Percentiles rank a stretch among this genome's conserved stretches.
Conservation (phyloP, 257 asterid species). For the Gynochthodes officinalis region DNA sequence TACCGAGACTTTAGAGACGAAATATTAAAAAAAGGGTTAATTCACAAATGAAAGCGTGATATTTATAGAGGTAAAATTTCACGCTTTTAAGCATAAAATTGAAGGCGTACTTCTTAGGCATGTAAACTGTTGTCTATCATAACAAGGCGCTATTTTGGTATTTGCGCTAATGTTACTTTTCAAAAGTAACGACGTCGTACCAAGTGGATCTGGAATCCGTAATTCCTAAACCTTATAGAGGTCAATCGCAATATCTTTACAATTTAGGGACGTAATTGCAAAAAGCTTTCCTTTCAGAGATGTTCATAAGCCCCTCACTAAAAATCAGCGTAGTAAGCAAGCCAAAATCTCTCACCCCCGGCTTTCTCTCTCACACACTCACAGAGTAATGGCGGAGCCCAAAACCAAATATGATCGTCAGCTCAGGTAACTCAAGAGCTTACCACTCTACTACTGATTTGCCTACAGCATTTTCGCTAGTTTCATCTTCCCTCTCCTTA, state of each 20-base stretch:
- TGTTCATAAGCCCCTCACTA: too few relatives aligned
- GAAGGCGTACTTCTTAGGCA: too few relatives aligned
- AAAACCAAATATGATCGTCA: constrained; percentile 96
- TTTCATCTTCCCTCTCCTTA: background rate
- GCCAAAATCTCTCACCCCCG: background rate
- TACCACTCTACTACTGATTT: background rate
- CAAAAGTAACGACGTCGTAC: too few relatives aligned
- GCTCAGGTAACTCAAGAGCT: constrained; percentile 56
- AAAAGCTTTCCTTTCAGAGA: background rate
- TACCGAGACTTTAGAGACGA: background rate
- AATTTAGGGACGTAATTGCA: background rate
- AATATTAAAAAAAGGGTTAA: too few relatives aligned
- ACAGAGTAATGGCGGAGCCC: constrained; percentile 74
- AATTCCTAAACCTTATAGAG: background rate
- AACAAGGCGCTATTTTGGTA: too few relatives aligned
- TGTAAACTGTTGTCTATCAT: background rate
- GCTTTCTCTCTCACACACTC: background rate
- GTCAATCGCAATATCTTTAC: background rate
- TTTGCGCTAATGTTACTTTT: too few relatives aligned
- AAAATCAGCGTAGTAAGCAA: constrained; percentile 5
- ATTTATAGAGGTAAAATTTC: too few relatives aligned
- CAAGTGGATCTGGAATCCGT: too few relatives aligned
- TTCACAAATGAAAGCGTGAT: background rate
- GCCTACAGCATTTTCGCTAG: background rate
- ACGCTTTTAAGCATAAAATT: too few relatives aligned